Conservation (phyloP, 1,284 basidiomycete genomes). For the Singerocomus rubriflavus region DNA sequence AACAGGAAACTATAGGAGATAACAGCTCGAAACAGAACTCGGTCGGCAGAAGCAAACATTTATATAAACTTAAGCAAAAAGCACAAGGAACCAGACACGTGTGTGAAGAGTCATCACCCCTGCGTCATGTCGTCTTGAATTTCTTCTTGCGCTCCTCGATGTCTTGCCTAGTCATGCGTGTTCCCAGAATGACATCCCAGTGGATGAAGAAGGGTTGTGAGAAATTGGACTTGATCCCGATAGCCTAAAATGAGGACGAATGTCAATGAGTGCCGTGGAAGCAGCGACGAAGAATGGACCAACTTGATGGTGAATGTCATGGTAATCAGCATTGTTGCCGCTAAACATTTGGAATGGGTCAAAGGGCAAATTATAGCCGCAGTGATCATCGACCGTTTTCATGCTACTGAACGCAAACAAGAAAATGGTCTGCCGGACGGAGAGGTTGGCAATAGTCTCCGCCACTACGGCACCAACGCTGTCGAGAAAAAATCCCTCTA, state of each 20-base stretch:
- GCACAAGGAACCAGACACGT: not conserved
- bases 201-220: constrained; percentile 93
- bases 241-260: constrained; percentile 46
- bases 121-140: constrained; percentile 26
- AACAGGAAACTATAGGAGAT: constrained; percentile 18
- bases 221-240: constrained; percentile 96
- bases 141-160: constrained; percentile 46
- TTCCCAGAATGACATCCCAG: constrained; percentile 81
- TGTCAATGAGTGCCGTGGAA: not conserved
- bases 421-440: constrained; percentile 80
- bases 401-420: constrained; percentile 83
- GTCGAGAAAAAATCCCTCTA: constrained; percentile 94
- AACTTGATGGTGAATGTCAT: constrained; percentile 97
- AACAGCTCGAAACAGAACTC: not conserved
- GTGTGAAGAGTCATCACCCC: not conserved
- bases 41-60: not conserved
- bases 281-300: constrained; percentile 16
- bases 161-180: constrained; percentile 74
- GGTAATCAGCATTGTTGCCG: constrained; percentile 95
- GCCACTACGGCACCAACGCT: constrained; percentile 80
- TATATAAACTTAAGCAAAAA: constrained; percentile 1
- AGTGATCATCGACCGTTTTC: constrained; percentile 99
- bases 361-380: constrained; percentile 87
- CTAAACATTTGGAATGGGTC: constrained; percentile 88
- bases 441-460: constrained; percentile 69